phyloP scores from a whole-genome alignment of 2,329 filamentous ascomycete species.

The Nigrospora oryzae region DNA sequence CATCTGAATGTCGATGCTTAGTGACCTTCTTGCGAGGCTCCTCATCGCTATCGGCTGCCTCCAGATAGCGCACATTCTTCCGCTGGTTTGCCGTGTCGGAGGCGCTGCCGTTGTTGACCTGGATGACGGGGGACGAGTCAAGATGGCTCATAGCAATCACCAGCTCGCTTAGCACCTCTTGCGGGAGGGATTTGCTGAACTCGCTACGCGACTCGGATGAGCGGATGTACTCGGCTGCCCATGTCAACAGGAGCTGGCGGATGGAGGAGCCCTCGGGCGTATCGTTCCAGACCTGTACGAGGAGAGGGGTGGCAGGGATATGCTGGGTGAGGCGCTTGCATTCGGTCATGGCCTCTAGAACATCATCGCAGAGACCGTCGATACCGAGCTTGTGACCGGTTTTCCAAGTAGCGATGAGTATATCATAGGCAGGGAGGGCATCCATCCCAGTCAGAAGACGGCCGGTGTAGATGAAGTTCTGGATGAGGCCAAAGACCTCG shows the following conservation, averaged over 20 bases:
- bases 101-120: constrained; percentile 14
- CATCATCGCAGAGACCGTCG: constrained; percentile 45
- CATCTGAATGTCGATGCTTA: constrained; percentile 33
- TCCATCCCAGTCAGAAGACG: constrained; percentile 32
- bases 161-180: constrained; percentile 54
- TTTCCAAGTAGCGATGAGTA: constrained; percentile 48
- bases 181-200: constrained; percentile 52
- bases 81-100: constrained; percentile 14
- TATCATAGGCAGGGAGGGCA: constrained; percentile 41
- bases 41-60: constrained; percentile 31
- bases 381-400: constrained; percentile 43
- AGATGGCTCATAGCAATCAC: constrained; percentile 54
- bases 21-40: constrained; percentile 18
- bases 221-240: constrained; percentile 56
- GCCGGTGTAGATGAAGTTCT: constrained; percentile 46
- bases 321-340: constrained; percentile 40
- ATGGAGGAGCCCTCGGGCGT: constrained; percentile 53
- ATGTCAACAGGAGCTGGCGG: constrained; percentile 47
- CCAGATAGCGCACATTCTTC: constrained; percentile 42
- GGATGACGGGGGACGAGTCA: constrained; percentile 27
- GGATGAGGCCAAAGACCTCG: constrained; percentile 46
- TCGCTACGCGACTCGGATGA: constrained; percentile 46
- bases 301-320: constrained; percentile 50
- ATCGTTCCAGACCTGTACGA: constrained; percentile 54
- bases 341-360: constrained; percentile 49